A percentile compares a stretch with the other conserved stretches of the same genome.
phyloP scores from a whole-genome alignment of 2,329 filamentous ascomycete species.

The Periglandula ipomoeae region DNA sequence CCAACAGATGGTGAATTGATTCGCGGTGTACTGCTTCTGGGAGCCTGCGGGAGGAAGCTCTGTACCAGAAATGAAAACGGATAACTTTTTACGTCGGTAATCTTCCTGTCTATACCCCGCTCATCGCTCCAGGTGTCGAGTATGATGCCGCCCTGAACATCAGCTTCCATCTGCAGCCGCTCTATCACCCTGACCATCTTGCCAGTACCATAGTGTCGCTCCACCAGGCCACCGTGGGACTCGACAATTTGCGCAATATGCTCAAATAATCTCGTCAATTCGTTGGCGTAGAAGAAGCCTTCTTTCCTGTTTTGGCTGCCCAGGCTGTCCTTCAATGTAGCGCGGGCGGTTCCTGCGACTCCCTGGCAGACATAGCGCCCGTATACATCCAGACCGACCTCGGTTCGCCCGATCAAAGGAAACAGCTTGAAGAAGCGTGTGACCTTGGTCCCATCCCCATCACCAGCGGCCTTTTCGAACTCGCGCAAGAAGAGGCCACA shows the following conservation, averaged over 20 bases:
- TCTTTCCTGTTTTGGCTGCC: conserved; percentile 47
- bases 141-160: conserved; percentile 92
- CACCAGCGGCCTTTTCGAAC: conserved; percentile 83
- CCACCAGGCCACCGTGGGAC: conserved; percentile 79
- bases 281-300: conserved; percentile 83
- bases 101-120: conserved; percentile 68
- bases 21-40: conserved; percentile 53
- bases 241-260: conserved; percentile 97
- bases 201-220: conserved; percentile 84
- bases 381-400: conserved; percentile 89
- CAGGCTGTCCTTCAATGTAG: conserved; percentile 63
- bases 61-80: conserved; percentile 95
- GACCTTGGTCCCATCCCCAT: conserved; percentile 80
- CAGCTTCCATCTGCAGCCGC: conserved; percentile 84
- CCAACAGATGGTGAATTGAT: conserved; percentile 67
- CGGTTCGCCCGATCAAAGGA: conserved; percentile 79
- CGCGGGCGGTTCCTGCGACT: conserved; percentile 74
- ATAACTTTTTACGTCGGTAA: conserved; percentile 96
- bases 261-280: conserved; percentile 86
- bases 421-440: conserved; percentile 98
- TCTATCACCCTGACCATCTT: conserved; percentile 96
- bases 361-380: conserved; percentile 94
- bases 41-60: conserved; percentile 73
- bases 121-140: conserved; percentile 95
- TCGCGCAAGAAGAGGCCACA: conserved; percentile 87